phyloP scores from a whole-genome alignment of 108 stramenopile species.

The Parietichytrium sp. region DNA sequence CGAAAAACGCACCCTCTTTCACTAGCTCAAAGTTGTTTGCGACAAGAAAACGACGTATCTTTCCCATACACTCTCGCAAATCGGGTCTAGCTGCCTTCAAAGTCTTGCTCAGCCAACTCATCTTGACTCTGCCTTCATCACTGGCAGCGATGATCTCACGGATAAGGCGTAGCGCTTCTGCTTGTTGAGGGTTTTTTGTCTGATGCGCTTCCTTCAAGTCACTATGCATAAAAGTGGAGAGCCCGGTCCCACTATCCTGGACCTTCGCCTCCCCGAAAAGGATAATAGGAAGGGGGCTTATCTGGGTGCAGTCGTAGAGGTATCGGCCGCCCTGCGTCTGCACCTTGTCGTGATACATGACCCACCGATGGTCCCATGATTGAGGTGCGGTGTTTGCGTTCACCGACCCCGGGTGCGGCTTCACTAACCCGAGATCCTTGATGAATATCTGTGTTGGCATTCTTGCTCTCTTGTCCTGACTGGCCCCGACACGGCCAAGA shows the following conservation, averaged over 20 bases:
- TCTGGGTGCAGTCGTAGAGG: conserved; percentile 66
- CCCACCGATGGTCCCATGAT: conserved; percentile 50
- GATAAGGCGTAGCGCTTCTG: not conserved
- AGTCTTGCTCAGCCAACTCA: not conserved
- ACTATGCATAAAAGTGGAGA: too few species aligned
- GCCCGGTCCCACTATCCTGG: not conserved
- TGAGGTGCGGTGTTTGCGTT: conserved; percentile 53
- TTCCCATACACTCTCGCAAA: not conserved
- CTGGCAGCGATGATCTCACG: not conserved
- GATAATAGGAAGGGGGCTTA: conserved; percentile 65
- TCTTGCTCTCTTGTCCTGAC: not conserved
- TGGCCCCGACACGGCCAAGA: conserved; percentile 66
- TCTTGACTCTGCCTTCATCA: not conserved
- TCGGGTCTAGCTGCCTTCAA: not conserved
- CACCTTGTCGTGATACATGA: conserved; percentile 70
- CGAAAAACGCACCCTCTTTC: not conserved
- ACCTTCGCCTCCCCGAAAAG: conserved; percentile 67
- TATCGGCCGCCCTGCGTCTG: conserved; percentile 71
- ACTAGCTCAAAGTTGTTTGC: not conserved
- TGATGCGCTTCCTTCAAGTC: too few species aligned
- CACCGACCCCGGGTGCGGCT: conserved; percentile 70
- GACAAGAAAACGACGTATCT: not conserved
- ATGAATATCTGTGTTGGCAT: conserved; percentile 57
- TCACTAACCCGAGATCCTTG: conserved; percentile 68
- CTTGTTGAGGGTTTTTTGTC: not conserved